Evolutionary conservation across 495 filamentous ascomycete genomes (phyloP).

Genomic region (Trichoderma asperelloides): DNA sequence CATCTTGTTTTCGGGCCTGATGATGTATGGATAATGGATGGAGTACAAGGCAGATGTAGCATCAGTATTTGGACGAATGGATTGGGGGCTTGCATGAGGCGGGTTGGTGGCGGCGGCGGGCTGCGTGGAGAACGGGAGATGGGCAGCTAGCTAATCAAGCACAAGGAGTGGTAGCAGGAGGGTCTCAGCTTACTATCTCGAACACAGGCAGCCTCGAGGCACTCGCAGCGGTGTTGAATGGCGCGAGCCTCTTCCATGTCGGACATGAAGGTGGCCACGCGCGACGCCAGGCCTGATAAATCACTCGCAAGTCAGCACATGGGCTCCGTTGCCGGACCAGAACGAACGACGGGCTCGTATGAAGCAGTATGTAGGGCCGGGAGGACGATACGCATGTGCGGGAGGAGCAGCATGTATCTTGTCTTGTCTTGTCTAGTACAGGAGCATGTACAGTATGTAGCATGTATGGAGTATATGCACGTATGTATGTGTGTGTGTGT

Average conservation of each 20-base stretch:
- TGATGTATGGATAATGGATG: neutral
- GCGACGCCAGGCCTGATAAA: slow-evolving; percentile 32
- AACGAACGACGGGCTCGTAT: slow-evolving; percentile 3
- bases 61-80: neutral
- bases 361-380: slow-evolving; percentile 3
- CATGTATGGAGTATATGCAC: neutral
- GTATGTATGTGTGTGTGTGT: neutral
- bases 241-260: slow-evolving; percentile 41
- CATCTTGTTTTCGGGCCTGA: neutral
- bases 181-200: slow-evolving; percentile 31
- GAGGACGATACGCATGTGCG: neutral
- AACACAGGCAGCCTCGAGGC: slow-evolving; percentile 38
- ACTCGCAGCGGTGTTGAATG: slow-evolving; percentile 42
- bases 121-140: slow-evolving; percentile 8
- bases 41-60: slow-evolving; percentile 4
- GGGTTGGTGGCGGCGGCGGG: slow-evolving; percentile 8
- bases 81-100: slow-evolving; percentile 10
- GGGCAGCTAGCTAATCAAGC: slow-evolving; percentile 7
- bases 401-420: neutral
- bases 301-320: slow-evolving; percentile 21
- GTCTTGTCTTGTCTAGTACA: neutral
- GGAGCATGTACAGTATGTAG: neutral
- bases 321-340: slow-evolving; percentile 9
- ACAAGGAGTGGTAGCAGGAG: neutral
- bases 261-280: slow-evolving; percentile 30